Evolutionary conservation across 2,329 filamentous ascomycete genomes (phyloP), one percentile per base, ranked within the genome.

Genomic region (Albophoma yamanashiensis): DNA sequence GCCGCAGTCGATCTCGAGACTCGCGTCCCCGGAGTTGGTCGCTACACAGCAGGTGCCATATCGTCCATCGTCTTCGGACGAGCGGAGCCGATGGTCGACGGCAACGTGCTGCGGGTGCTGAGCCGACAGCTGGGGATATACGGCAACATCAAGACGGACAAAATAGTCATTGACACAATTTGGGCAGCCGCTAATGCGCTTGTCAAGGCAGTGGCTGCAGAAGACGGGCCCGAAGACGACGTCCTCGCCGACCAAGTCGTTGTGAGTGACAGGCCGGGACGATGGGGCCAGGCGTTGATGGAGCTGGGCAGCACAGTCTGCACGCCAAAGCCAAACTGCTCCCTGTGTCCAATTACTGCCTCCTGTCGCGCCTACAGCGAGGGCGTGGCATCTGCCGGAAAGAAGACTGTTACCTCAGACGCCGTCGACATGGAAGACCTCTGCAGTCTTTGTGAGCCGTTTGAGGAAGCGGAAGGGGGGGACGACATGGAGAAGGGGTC

Each of bases 241-340:
- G 27, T 31, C 27, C 27, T 31, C 0, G 61, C 63, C 11, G 64
- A 67, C 2, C 67, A 70, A 7, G 66, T 67, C 0, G 64, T 70
- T 27, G 63, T 67, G 17, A 85, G 79, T 59, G 77, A 82, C 58
- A 69, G 79, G 27, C 83, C 84, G 0, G 84, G 84, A 0, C 71
- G 79, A 62, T 87, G 84, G 84, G 85, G 85, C 0, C 84, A 87
- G 67, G 84, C 82, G 0, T 70, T 87, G 34, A 87, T 87, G 84
- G 84, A 87, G 66, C 74, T 87, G 4, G 84, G 84, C 3, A 86
- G 83, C 63, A 87, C 84, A 0, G 68, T 87, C 2, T 87, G 84
- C 64, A 78, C 78, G 8, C 84, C 84, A 0, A 81, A 81, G 64
- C 84, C 84, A 1, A 79, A 81, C 57, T 87, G 84, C 64, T 69